These are phyloP conservation scores for Pythium chondricola DNA, from an alignment of 352 stramenopile genomes.

Conservation along the genomic window DNA sequence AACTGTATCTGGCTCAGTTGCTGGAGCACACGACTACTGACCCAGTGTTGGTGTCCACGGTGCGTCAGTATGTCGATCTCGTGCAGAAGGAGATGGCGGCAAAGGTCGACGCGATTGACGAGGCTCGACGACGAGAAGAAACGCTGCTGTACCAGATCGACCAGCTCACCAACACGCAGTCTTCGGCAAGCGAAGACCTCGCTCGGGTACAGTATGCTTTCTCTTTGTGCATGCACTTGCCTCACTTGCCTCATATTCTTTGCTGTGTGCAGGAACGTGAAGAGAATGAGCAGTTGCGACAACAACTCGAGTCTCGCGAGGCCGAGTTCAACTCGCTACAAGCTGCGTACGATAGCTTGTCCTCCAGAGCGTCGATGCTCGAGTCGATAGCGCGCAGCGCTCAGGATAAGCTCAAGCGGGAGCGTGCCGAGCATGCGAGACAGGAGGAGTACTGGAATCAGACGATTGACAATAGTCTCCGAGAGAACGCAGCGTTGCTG, in stretches of 20 bases:
- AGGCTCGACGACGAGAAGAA: slow-evolving; percentile 13
- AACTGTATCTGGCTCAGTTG: slow-evolving; percentile 10
- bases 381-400: slow-evolving; percentile 51
- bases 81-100: slow-evolving; percentile 4
- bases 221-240: neutral
- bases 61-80: slow-evolving; percentile 19
- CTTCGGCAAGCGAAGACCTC: slow-evolving; percentile 7
- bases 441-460: slow-evolving; percentile 43
- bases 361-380: slow-evolving; percentile 41
- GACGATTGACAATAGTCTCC: slow-evolving; percentile 37
- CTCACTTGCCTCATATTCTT: neutral
- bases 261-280: slow-evolving; percentile 20
- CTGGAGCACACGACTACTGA: slow-evolving; percentile 8
- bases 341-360: slow-evolving; percentile 27
- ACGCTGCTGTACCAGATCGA: slow-evolving; percentile 13
- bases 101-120: neutral
- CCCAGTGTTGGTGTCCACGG: slow-evolving; percentile 8
- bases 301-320: slow-evolving; percentile 28
- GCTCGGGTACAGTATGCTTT: slow-evolving; percentile 8
- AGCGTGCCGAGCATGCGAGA: slow-evolving; percentile 35
- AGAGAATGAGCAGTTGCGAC: slow-evolving; percentile 11
- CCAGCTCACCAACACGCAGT: slow-evolving; percentile 12
- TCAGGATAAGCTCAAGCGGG: slow-evolving; percentile 48
- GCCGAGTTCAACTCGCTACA: slow-evolving; percentile 31
- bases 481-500: slow-evolving; percentile 42